These are phyloP conservation scores for Drosera capensis DNA, from an alignment of 148 eudicot genomes.

Conservation along the genomic window DNA sequence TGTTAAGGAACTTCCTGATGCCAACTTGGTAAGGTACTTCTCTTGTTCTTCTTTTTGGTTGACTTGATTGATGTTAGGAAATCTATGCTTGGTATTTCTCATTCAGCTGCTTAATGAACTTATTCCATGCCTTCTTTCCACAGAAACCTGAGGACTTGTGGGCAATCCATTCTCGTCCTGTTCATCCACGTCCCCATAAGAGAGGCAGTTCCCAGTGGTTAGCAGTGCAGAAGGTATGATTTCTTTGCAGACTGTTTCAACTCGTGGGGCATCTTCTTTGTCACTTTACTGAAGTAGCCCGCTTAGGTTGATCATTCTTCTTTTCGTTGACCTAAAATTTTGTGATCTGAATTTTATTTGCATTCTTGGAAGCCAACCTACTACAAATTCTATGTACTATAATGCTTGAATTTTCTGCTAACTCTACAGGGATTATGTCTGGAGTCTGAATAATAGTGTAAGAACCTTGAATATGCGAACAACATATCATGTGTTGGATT, in stretches of 20 bases:
- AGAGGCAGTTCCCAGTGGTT: conserved; percentile 56
- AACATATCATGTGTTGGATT: too few species aligned
- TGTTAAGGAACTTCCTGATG: conserved; percentile 99
- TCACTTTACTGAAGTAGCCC: too few species aligned
- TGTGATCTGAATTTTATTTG: too few species aligned
- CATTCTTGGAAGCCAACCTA: too few species aligned
- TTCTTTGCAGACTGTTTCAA: too few species aligned
- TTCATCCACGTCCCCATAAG: conserved; percentile 75
- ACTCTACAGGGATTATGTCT: too few species aligned
- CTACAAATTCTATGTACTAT: too few species aligned
- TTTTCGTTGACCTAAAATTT: too few species aligned
- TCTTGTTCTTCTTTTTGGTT: conserved; percentile 21
- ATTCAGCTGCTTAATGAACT: neutral
- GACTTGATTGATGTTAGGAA: conserved; percentile 1
- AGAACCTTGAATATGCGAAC: too few species aligned
- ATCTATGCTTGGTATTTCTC: neutral
- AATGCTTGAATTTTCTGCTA: too few species aligned
- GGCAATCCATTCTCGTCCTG: conserved; percentile 85
- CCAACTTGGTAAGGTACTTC: conserved; percentile 95
- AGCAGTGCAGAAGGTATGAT: conserved; percentile 92
- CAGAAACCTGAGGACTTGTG: conserved; percentile 97
- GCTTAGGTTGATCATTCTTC: too few species aligned
- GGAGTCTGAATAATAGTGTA: too few species aligned
- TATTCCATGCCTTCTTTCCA: conserved; percentile 13
- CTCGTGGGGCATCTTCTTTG: neutral